Base-by-base conservation (phyloP, 495 filamentous ascomycete genomes). In the Rhizodiscina lignyota region DNA sequence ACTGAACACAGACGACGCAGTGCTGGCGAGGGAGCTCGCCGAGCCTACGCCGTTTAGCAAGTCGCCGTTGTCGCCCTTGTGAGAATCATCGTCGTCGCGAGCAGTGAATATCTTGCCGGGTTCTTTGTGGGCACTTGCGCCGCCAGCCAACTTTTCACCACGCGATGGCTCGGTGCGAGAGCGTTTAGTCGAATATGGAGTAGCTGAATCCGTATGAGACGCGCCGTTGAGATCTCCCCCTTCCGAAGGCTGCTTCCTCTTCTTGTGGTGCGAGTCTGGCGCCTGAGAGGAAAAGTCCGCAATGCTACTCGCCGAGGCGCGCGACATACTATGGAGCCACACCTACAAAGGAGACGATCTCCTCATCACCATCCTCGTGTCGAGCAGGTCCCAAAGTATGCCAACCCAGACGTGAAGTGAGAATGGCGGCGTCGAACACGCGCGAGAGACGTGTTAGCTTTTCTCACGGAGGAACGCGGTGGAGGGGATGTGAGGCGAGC, bases 221-320 rank as follows among this genome's bases (percentile, higher is more conserved):
- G 30, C 30, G n/a, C n/a, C n/a, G n/a, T n/a, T n/a, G n/a, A n/a
- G n/a, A 32, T 11, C 10, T 6, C 10, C 8, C 10, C 10, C 30
- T 18, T 10, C 30, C 30, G 30, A 8, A 32, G 10, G 45, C 51
- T 36, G 53, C 37, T 19, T 60, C 44, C 52, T 58, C 45, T 55
- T 45, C 49, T 59, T 48, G 41, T 47, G 48, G 35, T 77, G 63
- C 41, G 76, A 67, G 34, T 68, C 72, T 43, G 85, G 81, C 43
- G 85, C 85, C 54, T 78, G 72, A 40, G 86, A 83, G 55, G 91
- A 93, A 66, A 84, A 91, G 58, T 84, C 74, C 54, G 80, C 79
- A 70, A 83, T 89, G 47, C 31, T 34, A 41, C 44, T 38, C 34
- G 47, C 38, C 17, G 50, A 38, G 19, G 48, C 50, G 50, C 54